Base-by-base conservation (phyloP, 106 monocot species). In the Acanthochlamys bracteata region DNA sequence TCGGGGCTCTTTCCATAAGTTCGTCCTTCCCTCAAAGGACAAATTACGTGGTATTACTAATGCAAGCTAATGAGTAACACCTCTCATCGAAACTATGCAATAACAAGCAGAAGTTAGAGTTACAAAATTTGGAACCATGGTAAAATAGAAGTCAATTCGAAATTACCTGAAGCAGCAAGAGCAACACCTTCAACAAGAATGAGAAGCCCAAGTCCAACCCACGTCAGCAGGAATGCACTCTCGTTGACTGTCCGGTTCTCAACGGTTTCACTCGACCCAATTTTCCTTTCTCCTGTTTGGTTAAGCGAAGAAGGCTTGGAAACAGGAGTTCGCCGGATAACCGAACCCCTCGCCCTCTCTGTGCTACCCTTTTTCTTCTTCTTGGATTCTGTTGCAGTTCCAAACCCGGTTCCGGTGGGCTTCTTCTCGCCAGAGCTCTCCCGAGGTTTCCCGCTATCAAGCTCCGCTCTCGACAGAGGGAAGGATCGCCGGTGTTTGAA, bases 151-250 rank as follows among this genome's bases (percentile, higher is more conserved):
- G n/a, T n/a, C n/a, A n/a, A n/a, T n/a, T n/a, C n/a, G n/a, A 45
- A 45, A 63, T 42, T 68, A 91, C 90, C 90, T 67, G 90, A 86
- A 8, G 81, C 80, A 16, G 90, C 86, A 68, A 91, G 67, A 10
- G 78, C 78, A 14, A 91, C 12, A 42, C 90, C 90, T 67, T 91
- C 90, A 12, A 81, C 43, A 51, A 91, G 76, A 33, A 91, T 91
- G 43, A 91, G 66, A 17, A 42, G 8, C 16, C 90, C 90, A 21
- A 91, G 81, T n/a, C 80, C 86, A 4, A 83, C 23, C 90, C 90
- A 91, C 9, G 83, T 66, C 49, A 91, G 78, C 10, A 91, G 68
- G 65, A 91, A 91, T 1, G 86, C 83, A 60, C 68, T 76, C 70
- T 86, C 86, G 53, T 74, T 80, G 19, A 55, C 83, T 20, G 47